A percentile compares a stretch with the other conserved stretches of the same genome.
Conservation (phyloP, 345 rosid genomes). For the Murraya paniculata region DNA sequence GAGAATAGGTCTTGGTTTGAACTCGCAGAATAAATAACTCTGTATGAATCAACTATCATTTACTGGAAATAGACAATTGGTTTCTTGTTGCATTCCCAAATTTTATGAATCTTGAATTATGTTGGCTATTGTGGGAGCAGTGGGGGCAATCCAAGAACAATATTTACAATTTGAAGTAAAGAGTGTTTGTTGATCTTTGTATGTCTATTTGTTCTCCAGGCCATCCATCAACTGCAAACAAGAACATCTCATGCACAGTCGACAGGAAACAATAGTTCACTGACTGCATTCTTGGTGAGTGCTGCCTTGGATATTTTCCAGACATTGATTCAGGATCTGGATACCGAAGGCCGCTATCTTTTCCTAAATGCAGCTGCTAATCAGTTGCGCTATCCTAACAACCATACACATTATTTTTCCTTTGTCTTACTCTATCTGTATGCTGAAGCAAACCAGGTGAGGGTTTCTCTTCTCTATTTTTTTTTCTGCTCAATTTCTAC, state of each 20-base stretch:
- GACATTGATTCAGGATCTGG: conserved; percentile 74
- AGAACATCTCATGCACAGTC: conserved; percentile 69
- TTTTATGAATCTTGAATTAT: neutral
- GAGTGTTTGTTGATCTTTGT: neutral
- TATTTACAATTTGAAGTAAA: neutral
- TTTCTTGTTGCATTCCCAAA: neutral
- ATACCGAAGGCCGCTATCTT: conserved; percentile 95
- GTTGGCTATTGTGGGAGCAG: neutral
- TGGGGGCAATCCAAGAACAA: neutral
- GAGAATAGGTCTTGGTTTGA: neutral
- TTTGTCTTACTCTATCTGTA: conserved; percentile 82
- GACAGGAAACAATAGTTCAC: conserved; percentile 40
- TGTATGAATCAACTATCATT: neutral
- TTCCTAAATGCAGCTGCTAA: conserved; percentile 91
- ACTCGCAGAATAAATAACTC: neutral
- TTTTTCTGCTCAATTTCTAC: neutral
- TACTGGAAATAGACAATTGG: neutral
- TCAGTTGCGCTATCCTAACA: conserved; percentile 97
- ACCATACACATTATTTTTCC: conserved; percentile 97
- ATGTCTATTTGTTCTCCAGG: conserved; percentile 35
- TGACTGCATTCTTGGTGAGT: conserved; percentile 46
- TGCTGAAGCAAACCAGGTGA: conserved; percentile 81
- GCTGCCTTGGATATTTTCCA: conserved; percentile 91
- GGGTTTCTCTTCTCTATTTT: neutral
- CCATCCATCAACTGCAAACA: conserved; percentile 75